phyloP scores from a whole-genome alignment of 1,284 basidiomycete genomes.

The Cystobasidium sp. region DNA sequence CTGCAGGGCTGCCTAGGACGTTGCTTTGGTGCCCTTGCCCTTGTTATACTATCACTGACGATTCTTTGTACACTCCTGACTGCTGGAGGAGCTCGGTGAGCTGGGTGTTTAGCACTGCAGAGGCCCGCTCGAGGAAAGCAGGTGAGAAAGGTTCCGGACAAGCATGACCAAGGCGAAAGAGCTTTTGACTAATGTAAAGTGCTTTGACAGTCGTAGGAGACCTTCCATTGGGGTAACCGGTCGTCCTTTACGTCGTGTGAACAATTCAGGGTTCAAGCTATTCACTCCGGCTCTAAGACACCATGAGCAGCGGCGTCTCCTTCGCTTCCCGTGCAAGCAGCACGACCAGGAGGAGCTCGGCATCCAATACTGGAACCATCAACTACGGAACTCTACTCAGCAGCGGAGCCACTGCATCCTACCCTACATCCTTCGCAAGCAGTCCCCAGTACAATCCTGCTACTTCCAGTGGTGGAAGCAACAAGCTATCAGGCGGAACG shows the following conservation, averaged over 20 bases:
- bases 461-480: not conserved
- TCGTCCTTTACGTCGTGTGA: not conserved
- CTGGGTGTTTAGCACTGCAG: not conserved
- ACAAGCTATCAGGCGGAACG: constrained; percentile 26
- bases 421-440: constrained; percentile 29
- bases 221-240: no score
- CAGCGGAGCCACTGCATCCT: constrained; percentile 29
- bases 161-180: no score
- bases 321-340: constrained; percentile 15
- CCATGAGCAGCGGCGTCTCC: constrained; percentile 8
- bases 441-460: constrained; percentile 31
- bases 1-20: no score
- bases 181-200: not conserved
- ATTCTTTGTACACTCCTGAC: not conserved
- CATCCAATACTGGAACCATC: constrained; percentile 16
- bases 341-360: not conserved
- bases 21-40: not conserved
- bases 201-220: not conserved
- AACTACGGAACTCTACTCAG: constrained; percentile 30
- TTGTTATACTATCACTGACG: not conserved
- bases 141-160: constrained; percentile 15
- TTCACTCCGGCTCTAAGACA: not conserved
- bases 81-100: not conserved
- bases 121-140: not conserved
- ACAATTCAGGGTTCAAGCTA: not conserved